Base-by-base conservation (phyloP, 2,329 filamentous ascomycete genomes). In the Ceratocystis colombiana region DNA sequence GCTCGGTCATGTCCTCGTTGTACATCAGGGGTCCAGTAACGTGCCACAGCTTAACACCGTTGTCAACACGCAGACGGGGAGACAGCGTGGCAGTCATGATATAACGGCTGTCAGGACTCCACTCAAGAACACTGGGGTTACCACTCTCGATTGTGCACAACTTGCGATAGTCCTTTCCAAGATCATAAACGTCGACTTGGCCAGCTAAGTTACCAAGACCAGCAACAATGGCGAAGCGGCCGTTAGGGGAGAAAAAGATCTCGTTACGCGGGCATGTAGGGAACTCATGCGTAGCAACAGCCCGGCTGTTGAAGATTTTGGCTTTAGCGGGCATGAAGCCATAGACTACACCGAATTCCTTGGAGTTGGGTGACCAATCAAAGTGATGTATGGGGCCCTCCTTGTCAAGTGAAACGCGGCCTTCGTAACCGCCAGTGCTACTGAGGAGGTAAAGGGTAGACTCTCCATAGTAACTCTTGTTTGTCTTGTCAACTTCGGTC, bases 251-350 rank as follows among this genome's bases (percentile, higher is more conserved):
- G 78, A 96, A 99, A 64, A 87, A 82, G 73, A 97, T 94, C 64
- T 93, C 97, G 78, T 99, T 99, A 73, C 94, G 88, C 12, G 94
- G 94, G 2, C 81, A 88, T 64, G 96, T 82, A 64, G 90, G 85
- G 77, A 99, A 96, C 68, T 83, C 89, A 77, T 96, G 90, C 67
- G 88, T 88, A 22, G 88, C 81, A 68, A 91, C 83, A 69, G 89
- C 94, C 69, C 90, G 87, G 72, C 88, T 84, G 76, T 96, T 96
- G 84, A 97, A 99, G 71, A 99, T 94, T 71, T 93, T 96, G 2
- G 93, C 94, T 82, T 97, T 97, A 66, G 94, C 90, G n/a, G 94
- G 94, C 91, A 96, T 97, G 77, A 90, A 97, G 69, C 94, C 94
- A 74, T 99, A 99, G 17, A 96, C 87, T 41, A 99, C 94, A 73